Conservation (phyloP, 495 filamentous ascomycete genomes). For the Clohesyomyces aquaticus region DNA sequence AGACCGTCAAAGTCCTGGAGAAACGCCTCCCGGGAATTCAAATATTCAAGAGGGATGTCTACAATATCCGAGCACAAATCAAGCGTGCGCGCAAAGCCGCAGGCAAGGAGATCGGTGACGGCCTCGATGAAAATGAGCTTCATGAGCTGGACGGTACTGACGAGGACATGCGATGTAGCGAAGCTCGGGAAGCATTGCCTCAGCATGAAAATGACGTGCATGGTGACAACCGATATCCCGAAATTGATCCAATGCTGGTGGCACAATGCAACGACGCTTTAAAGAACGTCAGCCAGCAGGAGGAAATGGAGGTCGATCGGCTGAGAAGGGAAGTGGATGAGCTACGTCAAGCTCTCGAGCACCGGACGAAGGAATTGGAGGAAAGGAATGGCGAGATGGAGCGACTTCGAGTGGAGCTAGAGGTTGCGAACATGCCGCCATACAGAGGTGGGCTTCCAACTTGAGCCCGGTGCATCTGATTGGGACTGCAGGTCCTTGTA, state of each 20-base stretch:
- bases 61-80: constrained; percentile 41
- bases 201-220: neutral
- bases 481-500: too few species aligned
- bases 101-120: constrained; percentile 33
- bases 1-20: constrained; percentile 33
- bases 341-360: constrained; percentile 16
- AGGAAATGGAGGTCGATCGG: constrained; percentile 25
- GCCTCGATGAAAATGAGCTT: constrained; percentile 24
- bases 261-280: constrained; percentile 35
- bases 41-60: constrained; percentile 41
- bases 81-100: constrained; percentile 36
- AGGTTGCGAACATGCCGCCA: constrained; percentile 29
- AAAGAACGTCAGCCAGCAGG: constrained; percentile 13
- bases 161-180: neutral
- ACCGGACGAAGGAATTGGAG: constrained; percentile 23
- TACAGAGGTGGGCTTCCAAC: constrained; percentile 25
- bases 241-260: constrained; percentile 36
- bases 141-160: constrained; percentile 1
- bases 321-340: constrained; percentile 27
- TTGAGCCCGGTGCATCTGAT: too few species aligned
- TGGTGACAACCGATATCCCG: constrained; percentile 4
- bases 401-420: constrained; percentile 26
- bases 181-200: neutral
- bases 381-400: constrained; percentile 28
- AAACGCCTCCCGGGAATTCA: constrained; percentile 36